phyloP scores from a whole-genome alignment of 2,329 filamentous ascomycete genomes.

The Calonectria multiphialidica region DNA sequence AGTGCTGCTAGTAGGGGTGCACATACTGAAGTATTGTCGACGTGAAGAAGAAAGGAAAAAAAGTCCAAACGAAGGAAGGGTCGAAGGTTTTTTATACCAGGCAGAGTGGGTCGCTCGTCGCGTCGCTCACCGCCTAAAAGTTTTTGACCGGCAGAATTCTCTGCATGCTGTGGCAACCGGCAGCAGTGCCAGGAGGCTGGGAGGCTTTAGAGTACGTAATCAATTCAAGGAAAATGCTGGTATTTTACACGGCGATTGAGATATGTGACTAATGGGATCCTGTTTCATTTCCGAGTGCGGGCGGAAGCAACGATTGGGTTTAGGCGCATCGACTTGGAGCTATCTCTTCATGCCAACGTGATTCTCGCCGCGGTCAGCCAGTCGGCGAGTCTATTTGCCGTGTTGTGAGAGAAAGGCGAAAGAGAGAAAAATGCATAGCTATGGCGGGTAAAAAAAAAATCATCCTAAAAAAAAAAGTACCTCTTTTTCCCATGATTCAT shows the following conservation, averaged over 20 bases:
- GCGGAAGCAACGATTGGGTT: too few relatives aligned
- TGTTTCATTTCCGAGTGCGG: too few relatives aligned
- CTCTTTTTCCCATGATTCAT: too few relatives aligned
- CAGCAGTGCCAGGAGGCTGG: background rate
- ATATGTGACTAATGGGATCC: too few relatives aligned
- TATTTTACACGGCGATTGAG: background rate
- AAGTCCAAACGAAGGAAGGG: background rate
- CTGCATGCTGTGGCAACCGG: background rate
- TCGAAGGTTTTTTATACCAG: slow-evolving; percentile 9
- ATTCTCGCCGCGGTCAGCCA: too few relatives aligned
- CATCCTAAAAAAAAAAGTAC: too few relatives aligned
- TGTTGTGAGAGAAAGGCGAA: too few relatives aligned
- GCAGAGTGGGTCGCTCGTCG: background rate
- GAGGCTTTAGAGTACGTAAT: background rate
- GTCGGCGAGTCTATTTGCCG: too few relatives aligned
- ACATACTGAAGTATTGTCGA: slow-evolving; percentile 24
- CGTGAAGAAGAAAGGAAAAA: slow-evolving; percentile 19
- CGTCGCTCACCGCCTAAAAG: slow-evolving; percentile 9
- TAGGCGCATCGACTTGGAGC: too few relatives aligned
- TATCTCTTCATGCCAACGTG: too few relatives aligned
- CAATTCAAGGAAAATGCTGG: background rate
- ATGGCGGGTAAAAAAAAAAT: too few relatives aligned
- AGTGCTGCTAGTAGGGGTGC: slow-evolving; percentile 4
- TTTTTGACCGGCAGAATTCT: slow-evolving; percentile 14
- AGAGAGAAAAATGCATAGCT: too few relatives aligned